A percentile compares a stretch with the other conserved stretches of the same genome.
phyloP scores from a whole-genome alignment of 1,284 basidiomycete species.

The Tausonia pullulans region DNA sequence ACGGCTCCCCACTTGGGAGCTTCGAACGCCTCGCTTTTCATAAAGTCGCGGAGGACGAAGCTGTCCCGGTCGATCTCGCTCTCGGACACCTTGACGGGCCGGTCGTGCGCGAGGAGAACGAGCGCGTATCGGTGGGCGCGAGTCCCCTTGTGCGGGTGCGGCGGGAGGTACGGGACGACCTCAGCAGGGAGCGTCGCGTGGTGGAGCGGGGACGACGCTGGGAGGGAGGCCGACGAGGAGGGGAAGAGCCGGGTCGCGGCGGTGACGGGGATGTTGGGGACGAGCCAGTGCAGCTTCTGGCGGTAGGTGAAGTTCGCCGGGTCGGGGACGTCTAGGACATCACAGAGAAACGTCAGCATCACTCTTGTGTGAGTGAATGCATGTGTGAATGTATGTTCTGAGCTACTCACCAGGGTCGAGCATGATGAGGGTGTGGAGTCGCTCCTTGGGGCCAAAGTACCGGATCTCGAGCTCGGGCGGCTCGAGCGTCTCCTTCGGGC shows the following conservation, averaged over 20 bases:
- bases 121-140: conserved; percentile 73
- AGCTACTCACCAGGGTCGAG: conserved; percentile 47
- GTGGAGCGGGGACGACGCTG: conserved; percentile 26
- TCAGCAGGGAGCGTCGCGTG: conserved; percentile 27
- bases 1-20: no score
- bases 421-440: conserved; percentile 3
- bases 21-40: neutral
- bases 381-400: neutral
- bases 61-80: neutral
- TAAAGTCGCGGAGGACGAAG: neutral
- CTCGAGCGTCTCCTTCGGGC: conserved; percentile 5
- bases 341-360: neutral
- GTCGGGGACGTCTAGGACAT: conserved; percentile 54
- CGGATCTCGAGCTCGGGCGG: conserved; percentile 15
- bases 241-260: conserved; percentile 1
- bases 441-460: neutral
- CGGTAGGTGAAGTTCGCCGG: conserved; percentile 47
- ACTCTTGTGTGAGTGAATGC: neutral
- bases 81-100: no score
- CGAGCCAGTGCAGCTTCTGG: conserved; percentile 10
- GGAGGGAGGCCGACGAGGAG: conserved; percentile 49
- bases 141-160: conserved; percentile 74
- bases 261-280: conserved; percentile 11
- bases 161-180: conserved; percentile 59
- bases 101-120: conserved; percentile 38